Conservation (phyloP, 2,329 filamentous ascomycete genomes). For the Penicillium sp. region DNA sequence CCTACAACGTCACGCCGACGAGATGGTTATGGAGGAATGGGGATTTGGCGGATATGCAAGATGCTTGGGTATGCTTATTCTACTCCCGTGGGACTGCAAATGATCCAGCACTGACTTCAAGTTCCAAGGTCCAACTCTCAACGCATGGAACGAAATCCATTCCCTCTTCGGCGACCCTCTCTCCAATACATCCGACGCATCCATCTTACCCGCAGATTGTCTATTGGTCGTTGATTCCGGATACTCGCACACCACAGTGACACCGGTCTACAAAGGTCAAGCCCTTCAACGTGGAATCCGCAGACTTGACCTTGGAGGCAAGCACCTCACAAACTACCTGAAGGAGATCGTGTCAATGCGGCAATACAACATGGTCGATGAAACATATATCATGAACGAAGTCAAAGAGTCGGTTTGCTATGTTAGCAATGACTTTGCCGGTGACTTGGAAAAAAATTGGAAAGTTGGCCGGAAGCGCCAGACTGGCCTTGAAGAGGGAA, state of each 20-base stretch:
- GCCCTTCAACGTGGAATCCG: constrained; percentile 79
- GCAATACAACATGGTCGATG: constrained; percentile 94
- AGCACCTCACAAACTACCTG: constrained; percentile 88
- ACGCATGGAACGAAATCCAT: constrained; percentile 78
- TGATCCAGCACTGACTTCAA: background rate
- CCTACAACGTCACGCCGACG: constrained; percentile 86
- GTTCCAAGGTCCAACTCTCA: constrained; percentile 65
- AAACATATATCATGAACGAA: constrained; percentile 89
- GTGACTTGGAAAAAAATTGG: constrained; percentile 80
- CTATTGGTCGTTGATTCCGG: constrained; percentile 87
- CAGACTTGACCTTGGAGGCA: constrained; percentile 86
- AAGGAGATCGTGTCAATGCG: constrained; percentile 85
- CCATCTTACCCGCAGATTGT: constrained; percentile 66
- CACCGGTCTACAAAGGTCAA: constrained; percentile 76
- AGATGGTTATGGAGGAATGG: constrained; percentile 97
- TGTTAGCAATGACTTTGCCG: constrained; percentile 71
- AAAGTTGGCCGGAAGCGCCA: constrained; percentile 62
- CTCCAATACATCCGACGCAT: constrained; percentile 41
- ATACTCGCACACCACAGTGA: constrained; percentile 89
- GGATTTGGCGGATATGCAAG: constrained; percentile 85
- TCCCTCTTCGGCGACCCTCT: constrained; percentile 63
- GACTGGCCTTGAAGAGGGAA: constrained; percentile 36
- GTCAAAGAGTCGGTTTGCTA: constrained; percentile 91
- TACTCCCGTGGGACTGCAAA: background rate
- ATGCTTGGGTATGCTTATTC: constrained; percentile 57